A percentile compares a stretch with the other conserved stretches of the same genome.
These are phyloP conservation scores for Vicia faba DNA, from an alignment of 306 rosid species.

Conservation along the genomic window DNA sequence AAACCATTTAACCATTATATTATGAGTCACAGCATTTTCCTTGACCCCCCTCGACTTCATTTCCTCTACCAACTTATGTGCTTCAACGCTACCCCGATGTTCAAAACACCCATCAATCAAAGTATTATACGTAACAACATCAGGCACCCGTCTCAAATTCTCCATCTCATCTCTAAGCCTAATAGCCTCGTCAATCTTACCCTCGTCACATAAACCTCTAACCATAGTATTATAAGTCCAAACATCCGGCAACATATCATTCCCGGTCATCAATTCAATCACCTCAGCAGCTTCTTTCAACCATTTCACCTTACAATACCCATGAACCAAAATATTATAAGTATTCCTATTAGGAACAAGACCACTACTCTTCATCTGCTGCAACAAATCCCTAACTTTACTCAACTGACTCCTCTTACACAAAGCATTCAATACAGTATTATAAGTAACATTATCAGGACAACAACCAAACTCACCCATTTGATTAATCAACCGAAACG, in stretches of 20 bases:
- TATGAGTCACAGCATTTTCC: conserved; percentile 64
- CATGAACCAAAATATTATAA: conserved; percentile 71
- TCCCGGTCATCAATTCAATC: conserved; percentile 65
- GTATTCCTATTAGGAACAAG: conserved; percentile 64
- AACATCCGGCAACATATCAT: conserved; percentile 58
- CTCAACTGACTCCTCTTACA: conserved; percentile 60
- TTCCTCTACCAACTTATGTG: conserved; percentile 57
- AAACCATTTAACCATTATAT: conserved; percentile 80
- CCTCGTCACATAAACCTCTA: conserved; percentile 66
- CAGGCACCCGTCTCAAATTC: conserved; percentile 57
- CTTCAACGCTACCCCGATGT: conserved; percentile 46
- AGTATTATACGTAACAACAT: conserved; percentile 85
- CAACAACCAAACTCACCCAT: conserved; percentile 61
- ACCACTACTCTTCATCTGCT: conserved; percentile 61
- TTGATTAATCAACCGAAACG: conserved; percentile 44
- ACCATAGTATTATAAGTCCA: conserved; percentile 84
- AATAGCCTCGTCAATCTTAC: conserved; percentile 72
- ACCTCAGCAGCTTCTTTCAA: conserved; percentile 71
- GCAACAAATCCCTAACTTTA: conserved; percentile 63
- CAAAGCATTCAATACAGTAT: conserved; percentile 64
- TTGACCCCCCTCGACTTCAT: conserved; percentile 65
- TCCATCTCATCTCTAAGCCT: conserved; percentile 74
- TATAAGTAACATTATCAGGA: conserved; percentile 76
- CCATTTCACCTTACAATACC: conserved; percentile 78
- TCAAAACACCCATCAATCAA: conserved; percentile 71